These are phyloP conservation scores for Aspergillus pseudoviridinutans DNA, from an alignment of 2,329 filamentous ascomycete genomes.

Conservation along the genomic window DNA sequence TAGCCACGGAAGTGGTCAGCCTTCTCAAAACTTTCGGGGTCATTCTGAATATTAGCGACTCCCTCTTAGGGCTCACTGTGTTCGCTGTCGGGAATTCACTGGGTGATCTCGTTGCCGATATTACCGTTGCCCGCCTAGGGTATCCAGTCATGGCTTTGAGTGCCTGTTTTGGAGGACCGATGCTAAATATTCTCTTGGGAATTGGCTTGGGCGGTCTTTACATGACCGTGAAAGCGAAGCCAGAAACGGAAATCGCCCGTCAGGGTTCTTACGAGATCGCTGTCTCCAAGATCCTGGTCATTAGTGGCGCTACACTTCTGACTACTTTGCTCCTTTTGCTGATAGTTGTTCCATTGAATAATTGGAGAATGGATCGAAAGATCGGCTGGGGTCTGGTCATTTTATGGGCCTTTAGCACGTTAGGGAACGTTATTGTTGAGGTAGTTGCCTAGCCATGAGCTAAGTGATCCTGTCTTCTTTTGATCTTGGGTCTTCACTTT, in stretches of 20 bases:
- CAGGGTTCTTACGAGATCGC: conserved; percentile 70
- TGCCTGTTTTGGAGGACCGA: conserved; percentile 95
- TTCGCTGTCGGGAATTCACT: conserved; percentile 96
- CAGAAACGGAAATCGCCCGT: conserved; percentile 8
- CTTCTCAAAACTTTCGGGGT: conserved; percentile 91
- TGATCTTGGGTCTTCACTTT: background rate
- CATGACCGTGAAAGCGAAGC: conserved; percentile 64
- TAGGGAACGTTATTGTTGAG: conserved; percentile 78
- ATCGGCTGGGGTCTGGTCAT: conserved; percentile 78
- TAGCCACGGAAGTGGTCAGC: conserved; percentile 92
- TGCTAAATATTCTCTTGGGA: conserved; percentile 94
- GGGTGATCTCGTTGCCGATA: conserved; percentile 88
- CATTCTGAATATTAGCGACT: conserved; percentile 88
- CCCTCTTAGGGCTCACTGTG: conserved; percentile 87
- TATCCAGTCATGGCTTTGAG: conserved; percentile 95
- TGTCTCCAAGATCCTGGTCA: conserved; percentile 77
- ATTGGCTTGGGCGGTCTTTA: conserved; percentile 89
- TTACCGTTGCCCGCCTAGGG: conserved; percentile 87
- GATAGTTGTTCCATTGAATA: conserved; percentile 76
- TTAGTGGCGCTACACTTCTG: conserved; percentile 79
- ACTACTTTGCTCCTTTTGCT: conserved; percentile 74
- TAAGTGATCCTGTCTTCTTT: background rate
- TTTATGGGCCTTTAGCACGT: conserved; percentile 76
- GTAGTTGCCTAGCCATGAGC: conserved; percentile 35
- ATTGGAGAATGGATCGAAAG: conserved; percentile 76